Evolutionary conservation across 2,329 filamentous ascomycete genomes (phyloP).

Genomic region (Ophiostoma australiae): DNA sequence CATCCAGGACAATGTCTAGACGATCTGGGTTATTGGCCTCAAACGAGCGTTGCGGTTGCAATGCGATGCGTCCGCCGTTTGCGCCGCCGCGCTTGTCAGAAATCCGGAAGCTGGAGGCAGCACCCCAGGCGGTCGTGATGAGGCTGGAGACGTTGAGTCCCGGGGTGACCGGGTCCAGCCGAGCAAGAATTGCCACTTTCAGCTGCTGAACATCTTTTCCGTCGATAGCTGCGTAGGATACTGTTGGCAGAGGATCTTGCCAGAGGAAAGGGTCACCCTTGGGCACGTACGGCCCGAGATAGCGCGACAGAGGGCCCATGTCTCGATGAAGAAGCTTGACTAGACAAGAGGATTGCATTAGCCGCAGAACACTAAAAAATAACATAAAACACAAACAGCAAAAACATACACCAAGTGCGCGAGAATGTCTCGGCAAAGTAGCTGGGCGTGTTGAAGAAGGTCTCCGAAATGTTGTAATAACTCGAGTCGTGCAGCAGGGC

Average conservation of each 20-base stretch:
- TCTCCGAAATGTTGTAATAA: constrained; percentile 71
- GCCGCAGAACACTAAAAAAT: neutral
- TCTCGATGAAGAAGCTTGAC: constrained; percentile 74
- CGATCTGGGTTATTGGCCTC: constrained; percentile 67
- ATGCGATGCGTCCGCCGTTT: constrained; percentile 72
- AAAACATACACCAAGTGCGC: constrained; percentile 60
- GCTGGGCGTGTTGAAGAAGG: constrained; percentile 63
- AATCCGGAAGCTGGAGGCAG: constrained; percentile 67
- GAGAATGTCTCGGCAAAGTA: constrained; percentile 65
- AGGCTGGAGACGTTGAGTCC: constrained; percentile 58
- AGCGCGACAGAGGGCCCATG: constrained; percentile 65
- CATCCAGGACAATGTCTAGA: constrained; percentile 55
- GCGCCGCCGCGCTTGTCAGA: constrained; percentile 78
- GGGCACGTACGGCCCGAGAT: constrained; percentile 70
- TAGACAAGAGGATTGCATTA: neutral
- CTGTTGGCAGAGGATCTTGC: constrained; percentile 66
- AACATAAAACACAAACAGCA: neutral
- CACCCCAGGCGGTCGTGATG: constrained; percentile 62
- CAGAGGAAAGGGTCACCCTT: constrained; percentile 59
- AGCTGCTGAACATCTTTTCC: constrained; percentile 59
- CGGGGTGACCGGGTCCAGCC: constrained; percentile 31
- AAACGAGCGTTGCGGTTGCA: constrained; percentile 68
- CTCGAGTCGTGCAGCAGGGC: constrained; percentile 64
- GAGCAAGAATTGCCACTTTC: constrained; percentile 62
- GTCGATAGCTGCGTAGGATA: constrained; percentile 54